These are phyloP conservation scores for Syzygium oleosum DNA, from an alignment of 345 rosid genomes.

Conservation along the genomic window DNA sequence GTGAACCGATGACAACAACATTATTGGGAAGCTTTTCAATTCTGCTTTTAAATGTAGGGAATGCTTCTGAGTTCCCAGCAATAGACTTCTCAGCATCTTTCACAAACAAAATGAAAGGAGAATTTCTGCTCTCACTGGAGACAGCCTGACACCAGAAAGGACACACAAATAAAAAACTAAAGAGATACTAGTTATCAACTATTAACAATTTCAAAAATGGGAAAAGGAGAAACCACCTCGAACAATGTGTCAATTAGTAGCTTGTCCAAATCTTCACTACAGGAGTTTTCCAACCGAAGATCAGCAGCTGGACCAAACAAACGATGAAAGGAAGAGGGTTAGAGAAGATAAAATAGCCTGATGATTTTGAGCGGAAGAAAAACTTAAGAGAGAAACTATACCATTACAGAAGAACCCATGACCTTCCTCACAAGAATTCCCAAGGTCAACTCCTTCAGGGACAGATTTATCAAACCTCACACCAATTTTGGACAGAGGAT, in stretches of 20 bases:
- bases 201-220: background rate
- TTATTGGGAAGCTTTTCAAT: conserved; percentile 75
- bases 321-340: conserved; percentile 1
- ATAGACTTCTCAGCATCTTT: conserved; percentile 90
- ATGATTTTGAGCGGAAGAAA: background rate
- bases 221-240: conserved; percentile 47
- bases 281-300: conserved; percentile 49
- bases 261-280: conserved; percentile 49
- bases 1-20: conserved; percentile 72
- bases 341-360: conserved; percentile 4
- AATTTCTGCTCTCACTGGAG: conserved; percentile 54
- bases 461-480: conserved; percentile 75
- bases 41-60: conserved; percentile 50
- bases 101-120: conserved; percentile 82
- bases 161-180: conserved; percentile 2
- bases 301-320: conserved; percentile 42
- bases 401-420: conserved; percentile 84
- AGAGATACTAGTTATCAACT: background rate
- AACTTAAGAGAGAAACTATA: conserved; percentile 20
- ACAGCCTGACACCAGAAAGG: conserved; percentile 41
- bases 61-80: conserved; percentile 60
- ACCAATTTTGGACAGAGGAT: conserved; percentile 75
- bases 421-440: conserved; percentile 56
- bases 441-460: conserved; percentile 85
- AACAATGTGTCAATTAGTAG: conserved; percentile 62